phyloP scores from a whole-genome alignment of 176 grass and related monocot species.

The Tillandsia fasciculata region DNA sequence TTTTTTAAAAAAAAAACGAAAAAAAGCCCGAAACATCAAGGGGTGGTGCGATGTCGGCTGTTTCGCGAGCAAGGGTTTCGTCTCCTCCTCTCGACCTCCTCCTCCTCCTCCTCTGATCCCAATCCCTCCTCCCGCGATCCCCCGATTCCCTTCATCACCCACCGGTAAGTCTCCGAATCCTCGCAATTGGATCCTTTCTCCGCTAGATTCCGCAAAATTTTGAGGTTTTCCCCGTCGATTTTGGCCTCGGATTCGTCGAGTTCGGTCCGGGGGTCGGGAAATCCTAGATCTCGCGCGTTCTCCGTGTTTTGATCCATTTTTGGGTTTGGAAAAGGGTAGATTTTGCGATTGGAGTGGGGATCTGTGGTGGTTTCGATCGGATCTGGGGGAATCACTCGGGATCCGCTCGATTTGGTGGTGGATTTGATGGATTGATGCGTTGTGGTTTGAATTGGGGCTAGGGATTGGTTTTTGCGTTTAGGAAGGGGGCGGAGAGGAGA shows the following conservation, averaged over 20 bases:
- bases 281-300: neutral
- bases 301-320: neutral
- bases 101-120: conserved; percentile 1
- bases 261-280: neutral
- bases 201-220: neutral
- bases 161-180: conserved; percentile 12
- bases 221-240: neutral
- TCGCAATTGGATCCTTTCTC: neutral
- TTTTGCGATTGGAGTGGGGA: neutral
- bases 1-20: neutral
- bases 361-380: neutral
- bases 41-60: conserved; percentile 12
- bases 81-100: neutral
- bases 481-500: neutral
- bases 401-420: neutral
- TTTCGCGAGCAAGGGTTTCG: conserved; percentile 14
- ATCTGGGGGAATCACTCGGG: neutral
- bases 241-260: neutral
- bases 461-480: no score
- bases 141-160: neutral
- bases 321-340: neutral
- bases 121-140: neutral
- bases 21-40: neutral
- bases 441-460: neutral
- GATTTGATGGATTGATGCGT: neutral